These are phyloP conservation scores for Daldinia loculata DNA, from an alignment of 495 filamentous ascomycete species.

Conservation along the genomic window DNA sequence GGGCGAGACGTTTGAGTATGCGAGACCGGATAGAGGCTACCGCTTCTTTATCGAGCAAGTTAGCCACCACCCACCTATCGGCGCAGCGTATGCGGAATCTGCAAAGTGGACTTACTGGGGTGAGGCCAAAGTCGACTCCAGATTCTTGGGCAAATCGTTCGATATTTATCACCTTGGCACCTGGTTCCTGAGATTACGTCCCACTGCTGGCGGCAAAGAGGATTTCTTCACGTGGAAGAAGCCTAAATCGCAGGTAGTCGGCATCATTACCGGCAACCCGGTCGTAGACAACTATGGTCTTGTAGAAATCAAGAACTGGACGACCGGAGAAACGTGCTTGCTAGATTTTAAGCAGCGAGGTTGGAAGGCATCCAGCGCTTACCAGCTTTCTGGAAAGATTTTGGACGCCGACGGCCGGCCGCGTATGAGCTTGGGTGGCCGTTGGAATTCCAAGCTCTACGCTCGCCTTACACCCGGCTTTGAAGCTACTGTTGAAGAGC, in stretches of 20 bases:
- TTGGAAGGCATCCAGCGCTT: constrained; percentile 91
- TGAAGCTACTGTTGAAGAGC: constrained; percentile 73
- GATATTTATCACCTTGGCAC: constrained; percentile 96
- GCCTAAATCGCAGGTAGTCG: constrained; percentile 95
- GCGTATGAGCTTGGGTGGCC: constrained; percentile 87
- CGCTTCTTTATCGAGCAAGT: constrained; percentile 99
- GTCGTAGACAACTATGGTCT: constrained; percentile 98
- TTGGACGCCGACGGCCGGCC: constrained; percentile 76
- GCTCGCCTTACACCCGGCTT: constrained; percentile 91
- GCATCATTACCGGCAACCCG: constrained; percentile 96
- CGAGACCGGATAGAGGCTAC: constrained; percentile 92
- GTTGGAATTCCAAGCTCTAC: constrained; percentile 98
- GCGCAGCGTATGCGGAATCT: constrained; percentile 91
- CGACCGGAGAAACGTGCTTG: constrained; percentile 87
- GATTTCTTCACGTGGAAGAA: constrained; percentile 99
- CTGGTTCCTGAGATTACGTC: constrained; percentile 92
- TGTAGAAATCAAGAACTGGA: constrained; percentile 98
- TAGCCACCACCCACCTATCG: constrained; percentile 95
- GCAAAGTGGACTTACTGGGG: constrained; percentile 98
- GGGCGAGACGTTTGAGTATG: constrained; percentile 97
- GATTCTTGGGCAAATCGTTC: constrained; percentile 97
- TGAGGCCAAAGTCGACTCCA: constrained; percentile 95
- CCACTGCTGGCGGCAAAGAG: constrained; percentile 74
- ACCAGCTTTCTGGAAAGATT: constrained; percentile 85
- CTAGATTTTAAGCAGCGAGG: constrained; percentile 95